phyloP scores from a whole-genome alignment of 805 yeast genomes.

The Priceomyces carsonii region DNA sequence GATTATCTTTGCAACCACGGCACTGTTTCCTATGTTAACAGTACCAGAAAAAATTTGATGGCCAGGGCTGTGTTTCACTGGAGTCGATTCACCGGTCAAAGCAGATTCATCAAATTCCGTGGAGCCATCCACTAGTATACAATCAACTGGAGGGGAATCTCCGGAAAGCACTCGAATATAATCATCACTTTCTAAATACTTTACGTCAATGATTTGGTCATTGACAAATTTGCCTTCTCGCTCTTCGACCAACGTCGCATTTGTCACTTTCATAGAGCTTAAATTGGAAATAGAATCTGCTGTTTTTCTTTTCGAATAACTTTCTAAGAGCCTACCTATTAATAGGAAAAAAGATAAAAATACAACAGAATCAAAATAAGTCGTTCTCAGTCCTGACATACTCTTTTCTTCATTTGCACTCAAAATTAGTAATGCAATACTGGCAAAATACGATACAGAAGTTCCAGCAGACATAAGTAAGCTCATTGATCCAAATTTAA shows the following conservation, averaged over 20 bases:
- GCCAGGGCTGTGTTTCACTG: constrained; percentile 57
- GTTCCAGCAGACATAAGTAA: constrained; percentile 74
- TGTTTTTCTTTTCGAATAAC: constrained; percentile 65
- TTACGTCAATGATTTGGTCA: constrained; percentile 38
- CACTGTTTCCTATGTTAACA: constrained; percentile 56
- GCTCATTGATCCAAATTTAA: constrained; percentile 79
- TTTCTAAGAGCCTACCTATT: constrained; percentile 69
- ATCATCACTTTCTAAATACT: constrained; percentile 54
- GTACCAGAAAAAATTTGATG: constrained; percentile 77
- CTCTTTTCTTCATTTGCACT: constrained; percentile 35
- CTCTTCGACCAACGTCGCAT: constrained; percentile 45
- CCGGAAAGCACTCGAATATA: constrained; percentile 50
- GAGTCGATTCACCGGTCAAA: constrained; percentile 60
- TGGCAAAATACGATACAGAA: constrained; percentile 67
- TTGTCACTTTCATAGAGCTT: constrained; percentile 49
- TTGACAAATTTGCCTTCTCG: constrained; percentile 16
- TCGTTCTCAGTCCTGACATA: constrained; percentile 54
- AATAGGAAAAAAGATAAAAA: constrained; percentile 71
- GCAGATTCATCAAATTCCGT: constrained; percentile 62
- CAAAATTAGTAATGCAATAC: constrained; percentile 54
- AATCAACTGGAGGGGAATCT: constrained; percentile 61
- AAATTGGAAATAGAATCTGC: constrained; percentile 62
- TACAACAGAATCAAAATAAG: constrained; percentile 79
- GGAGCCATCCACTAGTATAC: constrained; percentile 48
- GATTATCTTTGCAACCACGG: constrained; percentile 55